Base-by-base conservation (phyloP, 257 asterid species). In the Solanum appendiculatum region DNA sequence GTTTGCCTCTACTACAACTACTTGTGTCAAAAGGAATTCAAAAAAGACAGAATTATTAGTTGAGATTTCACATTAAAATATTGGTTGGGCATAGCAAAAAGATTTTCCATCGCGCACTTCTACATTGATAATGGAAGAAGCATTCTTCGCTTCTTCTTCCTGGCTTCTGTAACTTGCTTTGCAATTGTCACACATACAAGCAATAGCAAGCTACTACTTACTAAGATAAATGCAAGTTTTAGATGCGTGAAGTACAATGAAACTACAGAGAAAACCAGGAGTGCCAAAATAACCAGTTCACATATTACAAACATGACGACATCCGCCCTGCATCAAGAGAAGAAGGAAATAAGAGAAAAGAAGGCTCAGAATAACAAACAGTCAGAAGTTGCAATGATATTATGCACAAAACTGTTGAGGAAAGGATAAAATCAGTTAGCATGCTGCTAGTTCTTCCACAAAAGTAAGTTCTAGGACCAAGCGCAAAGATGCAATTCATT, bases 101-200 rank as follows among this genome's bases (percentile, higher is more conserved):
- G 84, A 42, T 12, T 15, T 21, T 12, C 34, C 83, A 33, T 69
- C 16, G 46, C 73, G 58, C 85, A 68, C 58, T 68, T 85, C 91
- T 95, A 95, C 96, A 95, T 95, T 21, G 98, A 97, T 86, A 95
- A 92, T 20, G 99, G 99, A 89, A 95, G 97, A 92, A 97, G 98
- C 99, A 97, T 95, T 89, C 98, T 97, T 90, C 98, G 93, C 91
- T 92, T 95, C 95, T 94, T 95, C 93, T 90, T 95, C 89, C 94
- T 81, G 82, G 98, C 96, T 84, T 89, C 91, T 88, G 91, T 90
- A 51, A 93, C 95, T 90, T 93, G 98, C 92, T 97, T 95, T 68
- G 95, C 91, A 60, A 97, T 89, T 93, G 89, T 95, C 96, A 96
- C 91, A 88, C 97, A 91, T 84, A 93, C 81, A 86, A 93, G 93